Evolutionary conservation across 495 filamentous ascomycete genomes (phyloP), one percentile per base, ranked within the genome.

Genomic region (Astrothelium macrocarpum): DNA sequence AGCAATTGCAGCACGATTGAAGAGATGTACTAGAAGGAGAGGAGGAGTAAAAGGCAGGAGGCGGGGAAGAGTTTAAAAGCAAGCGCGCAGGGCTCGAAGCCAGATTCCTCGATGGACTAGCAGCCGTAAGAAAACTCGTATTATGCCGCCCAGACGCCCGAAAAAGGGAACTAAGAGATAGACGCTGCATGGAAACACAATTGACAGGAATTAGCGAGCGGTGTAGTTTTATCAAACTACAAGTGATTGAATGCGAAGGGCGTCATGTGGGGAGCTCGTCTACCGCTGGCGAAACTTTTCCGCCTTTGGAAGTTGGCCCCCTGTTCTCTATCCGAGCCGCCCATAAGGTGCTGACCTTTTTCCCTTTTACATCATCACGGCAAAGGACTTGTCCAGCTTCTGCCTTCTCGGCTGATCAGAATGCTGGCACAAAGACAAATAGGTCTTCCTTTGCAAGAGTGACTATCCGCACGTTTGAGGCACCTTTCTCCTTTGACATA

Each of bases 231-330:
- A 12, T 28, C 23, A 3, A 28, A 16, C 49, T 56, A 20, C 49
- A 56, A 56, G 25, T 56, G 12, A 56, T 28, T 9, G 49, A 10
- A 26, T 28, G 20, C 25, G 16, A 56, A 20, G 20, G 3, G 43
- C 43, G n/a, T 56, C 49, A 56, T 56, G 49, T 56, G 49, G 49
- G 29, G 49, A 56, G 49, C 49, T 56, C 29, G 43, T 49, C 11
- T 14, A 18, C 10, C 11, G n/a, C n/a, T 20, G 43, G 3, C 5
- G 14, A 39, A 39, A 39, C 34, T 5, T 39, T 5, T 14, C 34
- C 34, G 14, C 34, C 5, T n/a, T 39, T 14, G 34, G 34, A 39
- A 5, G 34, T 14, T n/a, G n/a, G n/a, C n/a, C n/a, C n/a, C n/a
- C n/a, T n/a, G n/a, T n/a, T n/a, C n/a, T n/a, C n/a, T n/a, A n/a